Conservation (phyloP, 225 moss, liverwort and hornwort species). For the Bryum argenteum region DNA sequence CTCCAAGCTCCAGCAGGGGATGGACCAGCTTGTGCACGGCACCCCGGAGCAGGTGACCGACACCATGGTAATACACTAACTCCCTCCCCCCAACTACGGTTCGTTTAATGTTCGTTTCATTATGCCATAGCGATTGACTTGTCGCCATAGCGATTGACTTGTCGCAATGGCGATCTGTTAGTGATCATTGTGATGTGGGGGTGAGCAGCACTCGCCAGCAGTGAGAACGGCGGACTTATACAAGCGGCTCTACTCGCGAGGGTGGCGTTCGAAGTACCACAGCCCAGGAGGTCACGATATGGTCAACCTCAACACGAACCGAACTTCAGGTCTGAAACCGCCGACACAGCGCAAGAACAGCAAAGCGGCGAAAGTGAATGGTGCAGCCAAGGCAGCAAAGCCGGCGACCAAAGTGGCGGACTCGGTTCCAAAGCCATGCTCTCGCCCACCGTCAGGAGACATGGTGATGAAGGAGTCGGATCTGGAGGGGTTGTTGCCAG, state of each 20-base stretch:
- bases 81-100: accelerated
- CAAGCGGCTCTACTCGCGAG: conserved; percentile 85
- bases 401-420: conserved; percentile 33
- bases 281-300: conserved; percentile 64
- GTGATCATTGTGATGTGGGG: too few species aligned
- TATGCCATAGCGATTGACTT: too few species aligned
- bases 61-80: conserved; percentile 26
- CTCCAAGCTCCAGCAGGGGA: conserved; percentile 80
- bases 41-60: conserved; percentile 67
- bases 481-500: conserved; percentile 28
- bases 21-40: conserved; percentile 87
- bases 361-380: conserved; percentile 16
- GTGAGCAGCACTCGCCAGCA: conserved; percentile 73
- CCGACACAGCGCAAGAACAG: conserved; percentile 30
- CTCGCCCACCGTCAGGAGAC: neutral
- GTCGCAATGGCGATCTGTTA: too few species aligned
- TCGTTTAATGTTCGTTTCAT: accelerated
- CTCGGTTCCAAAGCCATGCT: neutral
- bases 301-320: conserved; percentile 46
- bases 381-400: conserved; percentile 24
- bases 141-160: neutral
- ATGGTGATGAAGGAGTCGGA: conserved; percentile 23
- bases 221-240: conserved; percentile 84
- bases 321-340: conserved; percentile 18
- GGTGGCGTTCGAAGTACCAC: conserved; percentile 91